Evolutionary conservation across 352 stramenopile species (phyloP), one percentile per base, ranked within the genome.

Genomic region (Plasmopara viticola): DNA sequence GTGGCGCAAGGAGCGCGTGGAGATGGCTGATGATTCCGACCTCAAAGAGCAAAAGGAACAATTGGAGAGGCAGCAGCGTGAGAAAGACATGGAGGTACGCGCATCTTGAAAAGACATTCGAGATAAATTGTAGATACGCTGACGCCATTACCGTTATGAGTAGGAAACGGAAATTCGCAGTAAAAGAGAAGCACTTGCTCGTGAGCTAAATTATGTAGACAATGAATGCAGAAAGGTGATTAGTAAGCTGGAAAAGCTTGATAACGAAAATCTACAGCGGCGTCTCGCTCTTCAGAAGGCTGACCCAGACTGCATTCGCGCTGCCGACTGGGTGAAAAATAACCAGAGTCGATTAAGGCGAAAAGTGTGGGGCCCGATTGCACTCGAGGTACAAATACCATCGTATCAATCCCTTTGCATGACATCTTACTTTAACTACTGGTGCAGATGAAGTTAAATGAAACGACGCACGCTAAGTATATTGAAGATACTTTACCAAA

Each of bases 401-500:
- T 25, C 20, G 20, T 25, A 3, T 25, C 3, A 25, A 25, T 25
- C 20, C 20, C 20, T 25, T 25, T 25, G 20, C 20, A 25, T 25
- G 20, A 25, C 1, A 25, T 25, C 6, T 49, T 4, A 4, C 6
- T 49, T 40, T 17, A 18, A 5, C 12, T 35, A 43, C n/a, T 58
- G 15, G 6, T 42, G 13, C 50, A 84, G 68, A 86, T 95, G 64
- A 80, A 90, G 56, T 69, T 95, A 3, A 84, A 84, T 43, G 78
- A 92, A 44, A 58, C 70, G 7, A 77, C 87, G 1, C 76, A 94
- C 39, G 83, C 84, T 0, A 88, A 94, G 41, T 95, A 89, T 42
- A 62, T 95, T 4, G 84, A 95, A 63, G 79, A 90, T 43, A 90
- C 75, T 8, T 58, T 95, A 7, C 81, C 84, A 6, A 92, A 87